Evolutionary conservation across 148 eudicot genomes (phyloP), one percentile per base, ranked within the genome.

Genomic region (Chenopodium album): DNA sequence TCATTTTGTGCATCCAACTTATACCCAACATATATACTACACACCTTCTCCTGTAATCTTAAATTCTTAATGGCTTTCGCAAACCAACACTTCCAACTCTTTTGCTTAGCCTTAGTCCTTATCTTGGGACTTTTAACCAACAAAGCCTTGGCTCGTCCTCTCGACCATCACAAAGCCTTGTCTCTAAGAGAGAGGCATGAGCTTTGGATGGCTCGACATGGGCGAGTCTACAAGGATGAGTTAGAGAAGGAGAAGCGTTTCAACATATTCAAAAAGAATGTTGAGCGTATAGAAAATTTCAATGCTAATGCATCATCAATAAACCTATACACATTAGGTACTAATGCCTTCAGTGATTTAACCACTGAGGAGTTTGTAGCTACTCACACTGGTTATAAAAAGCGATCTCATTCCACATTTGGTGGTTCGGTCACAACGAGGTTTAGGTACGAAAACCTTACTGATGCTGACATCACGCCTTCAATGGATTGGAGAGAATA

Each of bases 361-460:
- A 91, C 90, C 4, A 73, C 66, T 11, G 90, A 86, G n/a, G 93
- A 91, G 83, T 89, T 91, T 56, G 37, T 19, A 50, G 86, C 85
- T 46, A 52, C 78, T 65, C 77, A 54, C 20, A 85, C 78, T 76
- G 86, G 93, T 41, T 86, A 37, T 37, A 5, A 37, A 37, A 37
- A 37, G 0, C 41, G 7, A 37, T 6, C 0, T 37, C 0, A 37
- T 37, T 37, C 41, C 41, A 37, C 41, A 37, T 37, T 5, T 5
- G 41, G 7, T 5, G 41, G 41, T 37, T 23, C n/a, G 75, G 2
- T 6, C 44, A 31, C 29, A 4, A 32, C 0, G 2, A 19, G 44
- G 19, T 80, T 87, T 59, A 86, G 70, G 72, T 78, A 84, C 34
- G 82, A 75, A 17, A 81, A 84, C 50, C 73, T 82, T 0, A 54